Conservation (phyloP, 2,329 filamentous ascomycete genomes). For the Clonostachys byssicola region DNA sequence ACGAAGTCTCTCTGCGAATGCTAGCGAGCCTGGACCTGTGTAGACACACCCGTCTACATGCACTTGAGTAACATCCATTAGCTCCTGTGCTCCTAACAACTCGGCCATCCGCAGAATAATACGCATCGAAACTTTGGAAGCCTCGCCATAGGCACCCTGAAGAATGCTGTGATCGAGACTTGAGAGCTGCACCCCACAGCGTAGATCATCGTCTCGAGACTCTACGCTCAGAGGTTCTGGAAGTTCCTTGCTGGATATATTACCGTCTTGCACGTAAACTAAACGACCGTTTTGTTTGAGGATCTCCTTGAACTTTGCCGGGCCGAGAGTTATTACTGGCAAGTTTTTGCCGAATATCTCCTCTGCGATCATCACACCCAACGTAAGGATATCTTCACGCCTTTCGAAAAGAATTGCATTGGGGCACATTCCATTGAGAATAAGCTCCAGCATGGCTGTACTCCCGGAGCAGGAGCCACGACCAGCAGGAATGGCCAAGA, state of each 20-base stretch:
- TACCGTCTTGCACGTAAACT: neutral
- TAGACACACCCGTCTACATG: constrained; percentile 39
- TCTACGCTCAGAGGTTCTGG: too few relatives aligned
- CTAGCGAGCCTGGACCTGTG: constrained; percentile 28
- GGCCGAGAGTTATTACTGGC: constrained; percentile 25
- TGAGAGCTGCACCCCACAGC: neutral
- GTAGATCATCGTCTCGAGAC: too few relatives aligned
- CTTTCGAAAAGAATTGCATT: constrained; percentile 32
- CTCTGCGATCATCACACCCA: constrained; percentile 36
- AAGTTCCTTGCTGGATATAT: too few relatives aligned
- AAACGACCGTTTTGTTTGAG: neutral
- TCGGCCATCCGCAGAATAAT: constrained; percentile 29
- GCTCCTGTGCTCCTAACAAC: constrained; percentile 19
- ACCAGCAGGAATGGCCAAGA: constrained; percentile 38
- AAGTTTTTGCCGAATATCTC: constrained; percentile 31
- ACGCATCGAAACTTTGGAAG: constrained; percentile 25
- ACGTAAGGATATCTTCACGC: constrained; percentile 34
- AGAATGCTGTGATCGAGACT: constrained; percentile 15
- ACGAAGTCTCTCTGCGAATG: constrained; percentile 26
- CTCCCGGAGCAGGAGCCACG: constrained; percentile 42
- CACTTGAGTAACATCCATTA: constrained; percentile 30
- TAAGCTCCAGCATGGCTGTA: constrained; percentile 34
- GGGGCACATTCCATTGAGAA: constrained; percentile 31
- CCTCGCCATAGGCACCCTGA: constrained; percentile 20
- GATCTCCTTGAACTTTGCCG: constrained; percentile 6